phyloP scores from a whole-genome alignment of 2,329 filamentous ascomycete genomes.

The Neurospora sp. region DNA sequence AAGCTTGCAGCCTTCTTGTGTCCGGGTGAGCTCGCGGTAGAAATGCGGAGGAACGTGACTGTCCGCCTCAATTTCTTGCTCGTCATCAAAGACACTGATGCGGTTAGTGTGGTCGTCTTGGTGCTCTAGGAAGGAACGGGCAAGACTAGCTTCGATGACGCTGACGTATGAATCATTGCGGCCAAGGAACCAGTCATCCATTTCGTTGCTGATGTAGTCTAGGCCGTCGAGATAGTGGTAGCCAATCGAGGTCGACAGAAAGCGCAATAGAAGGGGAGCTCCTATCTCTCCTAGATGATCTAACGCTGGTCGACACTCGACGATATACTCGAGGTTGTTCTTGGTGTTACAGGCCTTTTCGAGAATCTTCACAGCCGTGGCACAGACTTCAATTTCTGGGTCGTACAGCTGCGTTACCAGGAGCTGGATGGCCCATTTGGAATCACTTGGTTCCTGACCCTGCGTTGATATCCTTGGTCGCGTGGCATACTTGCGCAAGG shows the following conservation, averaged over 20 bases:
- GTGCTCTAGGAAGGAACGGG: slow-evolving; percentile 67
- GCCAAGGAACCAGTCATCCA: slow-evolving; percentile 99
- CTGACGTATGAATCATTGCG: slow-evolving; percentile 94
- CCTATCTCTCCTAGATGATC: slow-evolving; percentile 97
- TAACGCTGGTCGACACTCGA: slow-evolving; percentile 86
- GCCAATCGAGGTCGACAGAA: slow-evolving; percentile 89
- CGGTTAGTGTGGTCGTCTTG: slow-evolving; percentile 47
- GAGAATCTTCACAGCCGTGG: slow-evolving; percentile 90
- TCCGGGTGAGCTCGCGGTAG: slow-evolving; percentile 88
- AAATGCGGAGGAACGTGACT: slow-evolving; percentile 87
- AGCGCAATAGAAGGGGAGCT: slow-evolving; percentile 81
- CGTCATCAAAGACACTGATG: slow-evolving; percentile 49
- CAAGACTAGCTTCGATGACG: slow-evolving; percentile 90
- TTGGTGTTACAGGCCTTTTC: slow-evolving; percentile 96
- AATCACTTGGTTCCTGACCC: slow-evolving; percentile 47
- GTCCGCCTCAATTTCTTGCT: slow-evolving; percentile 42
- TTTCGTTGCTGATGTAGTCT: slow-evolving; percentile 98
- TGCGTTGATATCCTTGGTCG: slow-evolving; percentile 31
- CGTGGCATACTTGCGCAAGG: slow-evolving; percentile 77
- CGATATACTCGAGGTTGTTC: slow-evolving; percentile 85
- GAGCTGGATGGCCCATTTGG: slow-evolving; percentile 91
- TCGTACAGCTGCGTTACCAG: slow-evolving; percentile 99
- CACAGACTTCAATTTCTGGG: slow-evolving; percentile 91
- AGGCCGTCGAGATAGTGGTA: slow-evolving; percentile 95
- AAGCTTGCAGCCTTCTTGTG: slow-evolving; percentile 81